These are phyloP conservation scores for Diplosphaera chodatii DNA, from an alignment of 139 green algal genomes.

Conservation along the genomic window DNA sequence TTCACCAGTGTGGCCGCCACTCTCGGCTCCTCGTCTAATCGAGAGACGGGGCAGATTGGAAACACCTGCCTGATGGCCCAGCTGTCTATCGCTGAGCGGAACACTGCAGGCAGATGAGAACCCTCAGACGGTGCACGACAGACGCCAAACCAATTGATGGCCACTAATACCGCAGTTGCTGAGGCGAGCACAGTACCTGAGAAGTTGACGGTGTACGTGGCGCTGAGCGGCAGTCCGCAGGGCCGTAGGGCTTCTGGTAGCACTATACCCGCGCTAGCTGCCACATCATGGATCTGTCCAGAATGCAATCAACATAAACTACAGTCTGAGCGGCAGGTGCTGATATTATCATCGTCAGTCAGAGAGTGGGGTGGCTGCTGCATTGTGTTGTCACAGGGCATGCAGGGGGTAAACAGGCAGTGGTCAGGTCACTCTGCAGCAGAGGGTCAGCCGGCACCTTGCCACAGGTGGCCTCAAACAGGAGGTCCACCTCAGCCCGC, in stretches of 20 bases:
- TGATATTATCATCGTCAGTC: too few relatives aligned
- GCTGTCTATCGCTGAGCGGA: conserved; percentile 49
- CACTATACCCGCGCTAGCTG: conserved; percentile 4
- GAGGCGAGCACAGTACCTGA: too few relatives aligned
- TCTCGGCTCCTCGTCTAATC: conserved; percentile 45
- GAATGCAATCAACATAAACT: too few relatives aligned
- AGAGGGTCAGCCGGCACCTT: not conserved
- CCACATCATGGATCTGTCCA: conserved; percentile 18
- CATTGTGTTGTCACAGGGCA: too few relatives aligned
- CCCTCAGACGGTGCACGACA: too few relatives aligned
- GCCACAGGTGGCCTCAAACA: conserved; percentile 36
- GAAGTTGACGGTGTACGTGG: conserved; percentile 27
- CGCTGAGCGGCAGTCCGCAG: conserved; percentile 4
- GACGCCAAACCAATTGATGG: too few relatives aligned
- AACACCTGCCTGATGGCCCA: conserved; percentile 71
- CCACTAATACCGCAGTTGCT: too few relatives aligned
- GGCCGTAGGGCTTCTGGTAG: conserved; percentile 30
- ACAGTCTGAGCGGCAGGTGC: too few relatives aligned
- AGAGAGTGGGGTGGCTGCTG: too few relatives aligned
- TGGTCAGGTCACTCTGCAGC: too few relatives aligned
- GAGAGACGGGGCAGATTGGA: conserved; percentile 53
- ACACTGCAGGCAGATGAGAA: conserved; percentile 26
- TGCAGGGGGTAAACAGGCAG: too few relatives aligned
- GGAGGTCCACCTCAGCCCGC: conserved; percentile 42
- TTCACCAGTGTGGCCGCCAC: conserved; percentile 35